Base-by-base conservation (phyloP, 192 early-diverging fungal species). In the Rhizophagus clarus region DNA sequence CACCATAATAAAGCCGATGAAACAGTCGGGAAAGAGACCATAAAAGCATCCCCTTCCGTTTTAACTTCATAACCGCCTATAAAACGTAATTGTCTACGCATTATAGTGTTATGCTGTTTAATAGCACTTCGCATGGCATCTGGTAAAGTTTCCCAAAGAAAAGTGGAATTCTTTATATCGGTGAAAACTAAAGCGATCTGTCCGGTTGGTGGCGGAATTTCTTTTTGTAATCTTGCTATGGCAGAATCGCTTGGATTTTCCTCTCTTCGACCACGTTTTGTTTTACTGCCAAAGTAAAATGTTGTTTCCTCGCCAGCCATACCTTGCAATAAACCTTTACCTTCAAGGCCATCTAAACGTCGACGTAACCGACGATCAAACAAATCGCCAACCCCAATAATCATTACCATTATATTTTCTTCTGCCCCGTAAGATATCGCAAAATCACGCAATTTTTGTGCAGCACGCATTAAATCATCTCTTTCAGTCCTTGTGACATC, bases 21-120 rank as follows among this genome's bases (percentile, higher is more conserved):
- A 0, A 95, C 90, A 32, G 92, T 93, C 12, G 93, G 92, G 81
- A 97, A 97, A 72, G 91, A 94, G 26, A 96, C 95, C 93, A 97
- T 97, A 81, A 97, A 94, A 22, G 95, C 95, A 80, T 97, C 96
- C 67, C 96, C 96, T 86, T 97, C 96, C 1, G 95, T 97, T 82
- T 97, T 97, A 61, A 97, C 96, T 80, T 97, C 96, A 77, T 97
- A 97, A 24, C 96, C 96, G 47, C 95, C 94, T 64, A 93, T 91
- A 29, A 88, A 89, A 67, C 93, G 90, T 40, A 97, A 85, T 62
- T 92, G 88, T 71, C 93, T 90, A 12, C 96, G 88, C 94, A 97
- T 95, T 6, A 94, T 87, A 60, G 83, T 74, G 79, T 96, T 94
- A 83, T 97, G 96, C 22, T 92, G 89, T 83, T 95, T 94, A 82